phyloP scores from a whole-genome alignment of 495 filamentous ascomycete genomes.

The Talaromyces nanjingensis region DNA sequence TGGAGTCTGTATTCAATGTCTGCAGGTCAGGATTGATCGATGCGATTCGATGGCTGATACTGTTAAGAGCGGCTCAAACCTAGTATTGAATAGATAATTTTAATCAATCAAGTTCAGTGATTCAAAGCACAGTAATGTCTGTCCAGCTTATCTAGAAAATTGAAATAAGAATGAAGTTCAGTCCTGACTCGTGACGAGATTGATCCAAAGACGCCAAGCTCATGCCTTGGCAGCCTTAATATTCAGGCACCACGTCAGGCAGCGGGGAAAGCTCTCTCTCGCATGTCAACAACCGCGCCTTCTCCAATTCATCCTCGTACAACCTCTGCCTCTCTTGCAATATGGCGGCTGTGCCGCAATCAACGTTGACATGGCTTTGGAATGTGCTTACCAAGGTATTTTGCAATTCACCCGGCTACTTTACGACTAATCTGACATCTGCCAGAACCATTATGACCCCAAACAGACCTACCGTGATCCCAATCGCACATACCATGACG shows the following conservation, averaged over 20 bases:
- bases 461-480: slow-evolving; percentile 87
- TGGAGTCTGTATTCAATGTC: background rate
- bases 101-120: background rate
- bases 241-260: background rate
- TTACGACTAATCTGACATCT: background rate
- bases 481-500: slow-evolving; percentile 86
- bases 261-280: background rate
- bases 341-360: slow-evolving; percentile 80
- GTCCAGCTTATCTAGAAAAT: too few species aligned
- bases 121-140: background rate
- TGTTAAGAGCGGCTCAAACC: background rate
- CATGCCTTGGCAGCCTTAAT: background rate
- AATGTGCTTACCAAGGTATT: slow-evolving; percentile 76
- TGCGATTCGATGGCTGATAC: background rate
- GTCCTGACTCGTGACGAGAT: background rate
- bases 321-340: background rate
- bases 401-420: background rate
- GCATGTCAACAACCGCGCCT: background rate
- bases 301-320: background rate
- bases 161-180: background rate
- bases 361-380: slow-evolving; percentile 91
- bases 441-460: slow-evolving; percentile 83
- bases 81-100: background rate
- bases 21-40: background rate
- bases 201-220: background rate